Percentiles rank a stretch among this genome's conserved stretches.
These are phyloP conservation scores for Dunaliella primolecta DNA, from an alignment of 139 green algal genomes.

Conservation along the genomic window DNA sequence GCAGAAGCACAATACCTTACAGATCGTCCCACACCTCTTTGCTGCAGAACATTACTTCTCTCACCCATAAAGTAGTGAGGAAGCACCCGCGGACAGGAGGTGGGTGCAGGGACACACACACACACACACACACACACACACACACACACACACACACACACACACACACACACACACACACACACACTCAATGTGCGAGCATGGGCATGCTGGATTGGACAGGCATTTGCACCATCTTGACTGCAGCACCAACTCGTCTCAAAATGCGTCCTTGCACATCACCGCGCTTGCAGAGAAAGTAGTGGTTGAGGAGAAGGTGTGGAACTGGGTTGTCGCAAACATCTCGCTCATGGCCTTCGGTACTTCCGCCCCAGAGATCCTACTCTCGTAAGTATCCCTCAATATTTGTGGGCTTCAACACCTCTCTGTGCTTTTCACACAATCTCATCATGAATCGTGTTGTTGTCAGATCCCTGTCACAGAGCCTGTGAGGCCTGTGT, in stretches of 20 bases:
- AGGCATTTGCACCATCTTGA: no score
- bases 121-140: background rate
- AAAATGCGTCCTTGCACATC: no score
- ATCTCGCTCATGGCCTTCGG: conserved; percentile 48
- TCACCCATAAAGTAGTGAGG: conserved; percentile 18
- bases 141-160: background rate
- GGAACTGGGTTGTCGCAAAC: conserved; percentile 51
- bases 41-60: conserved; percentile 28
- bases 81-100: conserved; percentile 7
- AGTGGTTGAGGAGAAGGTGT: conserved; percentile 23
- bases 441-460: no score
- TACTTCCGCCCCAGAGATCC: conserved; percentile 47
- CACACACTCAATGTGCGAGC: no score
- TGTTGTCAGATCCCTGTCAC: no score
- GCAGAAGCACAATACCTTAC: no score
- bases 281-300: conserved; percentile 19
- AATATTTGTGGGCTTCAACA: no score
- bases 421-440: no score
- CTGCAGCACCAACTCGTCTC: no score
- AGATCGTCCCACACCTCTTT: no score
- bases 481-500: no score
- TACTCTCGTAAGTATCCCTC: conserved; percentile 23
- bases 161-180: background rate
- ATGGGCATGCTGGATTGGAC: no score
- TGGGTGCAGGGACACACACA: background rate